Evolutionary conservation across 495 filamentous ascomycete species (phyloP).

Genomic region (Neurospora pannonica): DNA sequence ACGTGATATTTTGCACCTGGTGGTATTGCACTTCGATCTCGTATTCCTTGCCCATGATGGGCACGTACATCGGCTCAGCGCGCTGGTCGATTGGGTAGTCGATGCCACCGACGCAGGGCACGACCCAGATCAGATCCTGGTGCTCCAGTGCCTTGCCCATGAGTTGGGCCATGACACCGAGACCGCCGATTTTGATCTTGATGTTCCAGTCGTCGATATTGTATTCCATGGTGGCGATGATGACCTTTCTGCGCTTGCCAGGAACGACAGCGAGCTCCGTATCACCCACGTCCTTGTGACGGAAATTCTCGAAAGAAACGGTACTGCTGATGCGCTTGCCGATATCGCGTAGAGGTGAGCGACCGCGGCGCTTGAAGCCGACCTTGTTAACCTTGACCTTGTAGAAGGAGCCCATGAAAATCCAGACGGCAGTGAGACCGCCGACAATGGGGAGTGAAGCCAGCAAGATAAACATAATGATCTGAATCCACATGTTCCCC

Average conservation of each 20-base stretch:
- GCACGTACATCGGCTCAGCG: constrained; percentile 54
- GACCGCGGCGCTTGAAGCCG: constrained; percentile 40
- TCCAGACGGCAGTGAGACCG: constrained; percentile 43
- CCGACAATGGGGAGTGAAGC: constrained; percentile 37
- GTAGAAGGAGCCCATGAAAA: constrained; percentile 57
- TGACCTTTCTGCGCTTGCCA: constrained; percentile 42
- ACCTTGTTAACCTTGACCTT: constrained; percentile 49
- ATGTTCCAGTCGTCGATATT: constrained; percentile 65
- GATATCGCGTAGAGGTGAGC: constrained; percentile 14
- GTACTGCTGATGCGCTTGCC: constrained; percentile 14
- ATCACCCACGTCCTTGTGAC: constrained; percentile 50
- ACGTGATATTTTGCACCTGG: constrained; percentile 59
- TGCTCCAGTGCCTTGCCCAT: constrained; percentile 65
- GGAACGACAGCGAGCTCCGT: constrained; percentile 53
- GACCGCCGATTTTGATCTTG: constrained; percentile 63
- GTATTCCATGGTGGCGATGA: constrained; percentile 65
- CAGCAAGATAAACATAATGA: constrained; percentile 49
- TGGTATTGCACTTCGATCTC: constrained; percentile 58
- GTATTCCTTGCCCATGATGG: constrained; percentile 51
- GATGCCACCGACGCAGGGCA: constrained; percentile 62
- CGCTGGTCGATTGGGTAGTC: constrained; percentile 51
- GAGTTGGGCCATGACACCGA: constrained; percentile 61
- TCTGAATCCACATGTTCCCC: constrained; percentile 47
- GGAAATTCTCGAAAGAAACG: constrained; percentile 13
- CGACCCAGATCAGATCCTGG: constrained; percentile 64